Base-by-base conservation (phyloP, 2,329 filamentous ascomycete species). In the Trichoderma simmonsii region DNA sequence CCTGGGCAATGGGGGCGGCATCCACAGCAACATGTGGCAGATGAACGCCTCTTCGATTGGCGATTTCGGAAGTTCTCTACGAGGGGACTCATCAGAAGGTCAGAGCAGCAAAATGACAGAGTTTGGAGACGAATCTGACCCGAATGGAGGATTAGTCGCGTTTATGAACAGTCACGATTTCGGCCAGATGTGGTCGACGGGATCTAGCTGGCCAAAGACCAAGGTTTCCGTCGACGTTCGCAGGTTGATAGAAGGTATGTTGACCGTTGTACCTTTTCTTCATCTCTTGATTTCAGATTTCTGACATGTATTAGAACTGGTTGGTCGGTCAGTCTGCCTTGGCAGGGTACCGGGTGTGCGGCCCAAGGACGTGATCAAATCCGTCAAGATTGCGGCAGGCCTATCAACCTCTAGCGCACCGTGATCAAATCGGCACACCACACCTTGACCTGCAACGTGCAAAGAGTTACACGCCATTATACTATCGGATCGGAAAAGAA, bases 281-380 rank as follows among this genome's bases (percentile, higher is more conserved):
- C 2, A 3, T 30, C 7, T 30, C 11, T 4, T n/a, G 6, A 9
- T n/a, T 51, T n/a, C 9, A 24, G 28, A 6, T 61, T 65, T 48
- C 73, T 66, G 21, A n/a, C 28, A 18, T 56, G n/a, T 51, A 21
- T 14, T 60, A 84, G 82, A 84, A 77, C 74, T 85, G 60, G 77
- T 78, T 0, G 70, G 72, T 3, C 77, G 72, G 15, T 79, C 81
- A 18, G 79, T 84, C 7, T 85, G 83, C 54, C 73, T 85, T 8
- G 83, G 83, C 9, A 77, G 81, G 6, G 78, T 78, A 2, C 83
- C 83, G 0, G 83, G 81, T 0, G 72, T 84, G 11, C 79, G 83
- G 7, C 81, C 81, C 1, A 80, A 77, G 51, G 82, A 85, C 57
- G 74, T 85, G 1, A 75, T 82, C 63, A 74, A 64, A 18, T 80